Base-by-base conservation (phyloP, 805 yeast species). In the Wickerhamiella lipophila region DNA sequence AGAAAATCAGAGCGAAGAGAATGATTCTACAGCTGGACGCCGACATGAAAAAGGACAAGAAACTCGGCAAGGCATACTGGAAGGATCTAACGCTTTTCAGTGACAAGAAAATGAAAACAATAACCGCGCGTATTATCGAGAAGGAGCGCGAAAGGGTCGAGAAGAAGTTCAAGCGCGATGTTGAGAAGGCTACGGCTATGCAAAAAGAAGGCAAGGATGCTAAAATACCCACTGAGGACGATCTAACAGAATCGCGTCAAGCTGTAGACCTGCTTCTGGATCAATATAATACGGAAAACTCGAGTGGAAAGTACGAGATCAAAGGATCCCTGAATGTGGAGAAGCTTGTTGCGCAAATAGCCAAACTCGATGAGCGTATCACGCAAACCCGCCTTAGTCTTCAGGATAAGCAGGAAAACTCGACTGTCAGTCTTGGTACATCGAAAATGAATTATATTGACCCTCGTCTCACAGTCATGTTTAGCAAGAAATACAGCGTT, bases 381-480 rank as follows among this genome's bases (percentile, higher is more conserved):
- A 62, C 71, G 46, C 81, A 76, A 52, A 79, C 84, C 1, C 68
- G 76, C 8, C 69, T 86, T 52, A 94, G 83, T 62, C 71, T 86
- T 62, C 81, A 86, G 64, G 96, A 88, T 62, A 87, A 84, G 64
- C 95, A 89, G 62, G 96, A 87, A 61, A 88, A 88, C 62, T 84
- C 95, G 0, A 84, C 84, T 55, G 96, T 89, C 23, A 88, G 96
- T 0, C 69, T 89, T 55, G 87, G 95, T 42, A 89, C 97, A 0
- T 84, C 95, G 22, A 89, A 89, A 69, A 78, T 84, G 73, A 89
- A 89, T 65, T 89, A 89, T 70, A 89, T 89, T 52, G 97, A 89
- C 64, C 97, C 97, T 22, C 73, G 97, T 55, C 69, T 89, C 56
- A 79, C 94, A 0, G 96, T 86, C 21, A 78, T 83, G 74, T 89